Conservation (phyloP, 208 protist genomes). For the Trypanosoma vivax region DNA sequence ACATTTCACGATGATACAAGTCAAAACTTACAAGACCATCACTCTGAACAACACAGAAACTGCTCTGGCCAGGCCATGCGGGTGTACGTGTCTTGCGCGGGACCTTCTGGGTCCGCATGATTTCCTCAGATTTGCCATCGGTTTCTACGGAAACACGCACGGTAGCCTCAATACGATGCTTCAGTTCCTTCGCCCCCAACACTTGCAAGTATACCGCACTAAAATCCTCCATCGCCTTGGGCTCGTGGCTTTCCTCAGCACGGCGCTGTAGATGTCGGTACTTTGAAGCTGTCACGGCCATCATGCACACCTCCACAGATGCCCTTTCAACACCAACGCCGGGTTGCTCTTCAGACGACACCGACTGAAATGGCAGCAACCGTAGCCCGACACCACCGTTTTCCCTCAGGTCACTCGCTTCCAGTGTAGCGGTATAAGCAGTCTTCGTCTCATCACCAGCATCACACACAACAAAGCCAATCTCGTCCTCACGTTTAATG, state of each 20-base stretch:
- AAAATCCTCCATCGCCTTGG: constrained; percentile 19
- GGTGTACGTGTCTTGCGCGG: constrained; percentile 67
- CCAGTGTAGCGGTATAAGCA: constrained; percentile 48
- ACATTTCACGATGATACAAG: constrained; percentile 57
- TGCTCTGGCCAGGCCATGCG: constrained; percentile 50
- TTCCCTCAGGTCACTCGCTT: constrained; percentile 39
- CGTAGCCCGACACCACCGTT: constrained; percentile 61
- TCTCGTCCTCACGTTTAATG: constrained; percentile 44
- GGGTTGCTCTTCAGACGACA: neutral
- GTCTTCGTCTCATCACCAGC: constrained; percentile 23
- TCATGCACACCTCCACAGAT: constrained; percentile 47
- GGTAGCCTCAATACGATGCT: constrained; percentile 74
- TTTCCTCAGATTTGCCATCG: constrained; percentile 25
- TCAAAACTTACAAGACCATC: constrained; percentile 64
- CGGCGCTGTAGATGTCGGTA: constrained; percentile 54
- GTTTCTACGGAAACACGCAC: constrained; percentile 42
- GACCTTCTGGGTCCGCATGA: constrained; percentile 54
- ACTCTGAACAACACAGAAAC: constrained; percentile 38
- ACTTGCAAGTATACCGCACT: constrained; percentile 58
- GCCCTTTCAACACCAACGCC: constrained; percentile 11
- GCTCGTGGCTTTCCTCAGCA: constrained; percentile 8
- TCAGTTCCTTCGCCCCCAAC: constrained; percentile 55
- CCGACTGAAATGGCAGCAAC: constrained; percentile 27
- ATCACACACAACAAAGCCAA: constrained; percentile 68
- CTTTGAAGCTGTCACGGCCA: constrained; percentile 60